Conservation (phyloP, 306 rosid species). For the Prunus fruticosa region DNA sequence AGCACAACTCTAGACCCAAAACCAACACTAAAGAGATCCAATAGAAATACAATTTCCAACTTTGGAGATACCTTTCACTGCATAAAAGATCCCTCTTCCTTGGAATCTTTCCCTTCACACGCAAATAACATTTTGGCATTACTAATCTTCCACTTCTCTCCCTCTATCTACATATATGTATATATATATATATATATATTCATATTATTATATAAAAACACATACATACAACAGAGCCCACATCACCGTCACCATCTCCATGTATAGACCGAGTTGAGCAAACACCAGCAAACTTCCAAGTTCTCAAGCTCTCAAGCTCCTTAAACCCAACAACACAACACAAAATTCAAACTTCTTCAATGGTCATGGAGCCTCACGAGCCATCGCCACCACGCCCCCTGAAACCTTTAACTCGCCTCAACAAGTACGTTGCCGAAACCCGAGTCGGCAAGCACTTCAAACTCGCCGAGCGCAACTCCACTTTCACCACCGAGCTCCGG, state of each 20-base stretch:
- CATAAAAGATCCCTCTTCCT: slow-evolving; percentile 26
- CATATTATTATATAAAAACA: neutral
- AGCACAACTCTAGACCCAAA: neutral
- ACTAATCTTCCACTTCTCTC: slow-evolving; percentile 15
- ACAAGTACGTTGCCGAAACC: slow-evolving; percentile 42
- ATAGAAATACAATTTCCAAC: neutral
- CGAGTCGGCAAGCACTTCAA: slow-evolving; percentile 77
- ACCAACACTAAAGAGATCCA: neutral
- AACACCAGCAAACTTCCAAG: neutral
- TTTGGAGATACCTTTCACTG: slow-evolving; percentile 13
- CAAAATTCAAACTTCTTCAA: neutral
- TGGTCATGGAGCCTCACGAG: slow-evolving; percentile 42
- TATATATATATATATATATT: neutral
- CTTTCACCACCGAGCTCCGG: slow-evolving; percentile 94
- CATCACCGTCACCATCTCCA: neutral
- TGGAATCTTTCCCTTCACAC: slow-evolving; percentile 29
- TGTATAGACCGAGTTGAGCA: slow-evolving; percentile 3
- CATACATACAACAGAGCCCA: neutral
- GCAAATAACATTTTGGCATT: slow-evolving; percentile 19
- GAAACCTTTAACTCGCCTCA: slow-evolving; percentile 46
- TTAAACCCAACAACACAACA: neutral
- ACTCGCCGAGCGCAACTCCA: slow-evolving; percentile 67
- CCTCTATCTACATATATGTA: neutral
- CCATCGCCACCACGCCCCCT: slow-evolving; percentile 2
- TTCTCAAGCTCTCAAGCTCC: neutral